Base-by-base conservation (phyloP, 164 flowering plant genomes). In the Brasenia schreberi region DNA sequence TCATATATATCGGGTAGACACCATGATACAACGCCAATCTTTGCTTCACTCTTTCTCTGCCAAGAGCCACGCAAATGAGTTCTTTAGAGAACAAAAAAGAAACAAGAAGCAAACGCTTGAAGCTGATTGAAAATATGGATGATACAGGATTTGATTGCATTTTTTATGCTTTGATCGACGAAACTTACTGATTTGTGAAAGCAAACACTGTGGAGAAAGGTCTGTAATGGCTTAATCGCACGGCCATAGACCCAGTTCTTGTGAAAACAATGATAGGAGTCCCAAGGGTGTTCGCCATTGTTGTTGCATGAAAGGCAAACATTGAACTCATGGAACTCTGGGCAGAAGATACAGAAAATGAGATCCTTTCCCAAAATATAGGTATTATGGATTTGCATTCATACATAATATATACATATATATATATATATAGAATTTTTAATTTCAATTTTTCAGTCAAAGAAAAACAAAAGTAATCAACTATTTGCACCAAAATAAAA, bases 261-360 rank as follows among this genome's bases (percentile, higher is more conserved):
- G 99, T 91, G 79, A 94, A 94, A 62, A 94, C 98, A 72, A 94
- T 81, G 69, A 91, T 78, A 19, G 99, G 85, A n/a, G 92, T 87
- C 23, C 75, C 68, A 49, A 94, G 92, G 45, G 96, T 91, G 73
- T 94, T 87, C 7, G 99, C 90, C 92, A 91, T 91, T 39, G 85
- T 89, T 19, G 97, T 85, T 64, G 97, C 76, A 79, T 94, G 99
- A 70, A 77, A 88, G 67, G 97, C 97, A 82, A 94, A 91, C 96
- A 91, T 94, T 43, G 76, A 85, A 65, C 99, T 82, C 97, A 94
- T 94, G 68, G 86, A 85, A 68, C 81, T 80, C 97, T 90, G 87
- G 59, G 67, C 74, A 61, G 74, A 74, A 66, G 65, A 44, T 44
- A 0, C 42, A 19, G 56, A 66, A 18, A 58, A 33, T 10, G 9